phyloP scores from a whole-genome alignment of 1,284 basidiomycete species.

The Rhodotorula glutinis region DNA sequence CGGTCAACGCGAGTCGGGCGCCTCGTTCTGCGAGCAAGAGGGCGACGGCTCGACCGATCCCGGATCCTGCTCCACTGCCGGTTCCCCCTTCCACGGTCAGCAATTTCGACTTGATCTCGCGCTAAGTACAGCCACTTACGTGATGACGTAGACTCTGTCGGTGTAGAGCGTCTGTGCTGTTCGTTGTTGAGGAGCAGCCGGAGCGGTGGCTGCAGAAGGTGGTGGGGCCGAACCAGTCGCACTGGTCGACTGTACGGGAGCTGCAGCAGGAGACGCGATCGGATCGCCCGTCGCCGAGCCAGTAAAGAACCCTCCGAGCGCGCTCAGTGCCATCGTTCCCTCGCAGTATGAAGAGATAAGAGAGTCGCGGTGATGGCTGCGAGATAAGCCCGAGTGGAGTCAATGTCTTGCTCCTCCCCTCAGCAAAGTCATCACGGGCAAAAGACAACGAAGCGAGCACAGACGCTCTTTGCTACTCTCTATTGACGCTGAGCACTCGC shows the following conservation, averaged over 20 bases:
- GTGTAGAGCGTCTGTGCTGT: too few relatives aligned
- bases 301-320: neutral
- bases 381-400: too few relatives aligned
- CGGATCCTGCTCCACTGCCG: constrained; percentile 27
- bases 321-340: neutral
- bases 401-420: too few relatives aligned
- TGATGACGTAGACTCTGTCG: constrained; percentile 14
- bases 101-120: too few relatives aligned
- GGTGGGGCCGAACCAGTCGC: neutral
- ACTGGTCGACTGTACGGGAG: too few relatives aligned
- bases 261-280: neutral
- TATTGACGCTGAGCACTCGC: too few relatives aligned
- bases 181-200: too few relatives aligned
- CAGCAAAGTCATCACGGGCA: neutral
- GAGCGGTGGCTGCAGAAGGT: neutral
- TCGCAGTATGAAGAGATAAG: too few relatives aligned
- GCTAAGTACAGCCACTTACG: neutral
- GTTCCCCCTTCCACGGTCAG: too few relatives aligned
- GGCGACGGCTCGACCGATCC: constrained; percentile 33
- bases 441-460: too few relatives aligned
- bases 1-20: constrained; percentile 32
- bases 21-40: constrained; percentile 30
- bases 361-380: too few relatives aligned
- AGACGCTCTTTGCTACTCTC: too few relatives aligned
- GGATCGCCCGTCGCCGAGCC: neutral